Base-by-base conservation (phyloP, 2,329 filamentous ascomycete genomes). In the Ceratocystis eucalypticola region DNA sequence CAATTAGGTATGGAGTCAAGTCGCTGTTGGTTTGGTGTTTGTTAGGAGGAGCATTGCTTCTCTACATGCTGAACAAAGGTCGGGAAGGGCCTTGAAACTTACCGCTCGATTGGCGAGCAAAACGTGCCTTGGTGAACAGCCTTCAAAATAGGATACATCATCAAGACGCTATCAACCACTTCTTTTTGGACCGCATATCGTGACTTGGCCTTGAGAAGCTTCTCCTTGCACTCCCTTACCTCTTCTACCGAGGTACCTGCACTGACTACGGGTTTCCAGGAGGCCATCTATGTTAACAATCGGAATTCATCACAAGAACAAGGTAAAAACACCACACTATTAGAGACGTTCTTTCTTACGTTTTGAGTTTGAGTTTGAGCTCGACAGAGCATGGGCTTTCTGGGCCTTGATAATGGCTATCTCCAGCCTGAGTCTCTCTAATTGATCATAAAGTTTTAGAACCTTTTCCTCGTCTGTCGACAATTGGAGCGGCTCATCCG, bases 111-210 rank as follows among this genome's bases (percentile, higher is more conserved):
- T 57, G 83, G 82, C 1, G 84, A 83, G 20, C 84, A 82, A 68
- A 83, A 80, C 12, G 82, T 82, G 55, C 85, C 85, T 68, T 82
- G 78, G 73, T 95, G 89, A 48, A 93, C 84, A 5, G 90, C 87
- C 72, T 88, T 89, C 67, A 95, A 77, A 50, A 89, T 85, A 6
- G 91, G 89, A 71, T 90, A 87, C 66, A 86, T 85, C 70, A 84
- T 84, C 70, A 94, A 75, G 65, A 89, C 84, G 61, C 81, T 84
- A 69, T 88, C 84, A 25, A 86, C 79, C 25, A 89, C 85, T 68
- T 84, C 84, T 73, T 87, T 87, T 69, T 84, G 84, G 66, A 93
- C 79, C 50, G 84, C 80, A 74, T 89, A 89, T 67, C 80, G 80
- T 66, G 88, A 85, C 72, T 85, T 85, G 30, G 88, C 84, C 70